Evolutionary conservation across 495 filamentous ascomycete genomes (phyloP), one percentile per base, ranked within the genome.

Genomic region (Annulohypoxylon bovei): DNA sequence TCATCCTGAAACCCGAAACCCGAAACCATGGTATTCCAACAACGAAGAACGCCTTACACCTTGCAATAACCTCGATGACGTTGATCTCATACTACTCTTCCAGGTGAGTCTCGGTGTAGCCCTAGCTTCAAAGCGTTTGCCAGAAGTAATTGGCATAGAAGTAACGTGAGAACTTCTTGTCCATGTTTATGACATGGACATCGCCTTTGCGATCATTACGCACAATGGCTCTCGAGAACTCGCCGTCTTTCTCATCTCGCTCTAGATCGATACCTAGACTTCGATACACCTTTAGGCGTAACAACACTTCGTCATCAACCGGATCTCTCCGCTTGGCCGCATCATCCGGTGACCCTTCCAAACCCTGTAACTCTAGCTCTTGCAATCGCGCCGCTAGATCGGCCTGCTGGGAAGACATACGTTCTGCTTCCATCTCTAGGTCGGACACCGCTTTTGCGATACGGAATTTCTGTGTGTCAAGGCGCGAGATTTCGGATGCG

Each of bases 91-190:
- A 56, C 52, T 8, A 14, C 28, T 12, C 20, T 8, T 20, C 18
- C 53, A 52, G 44, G 42, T 46, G 18, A 58, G n/a, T 16, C 25
- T 33, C 28, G 7, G 9, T 27, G 4, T 16, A 9, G 25, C 40
- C 35, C 67, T 72, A 78, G 18, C 78, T 77, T 80, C 85, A 93
- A 78, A 97, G 85, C n/a, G 86, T 92, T 74, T 91, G 87, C 95
- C 95, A 99, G 74, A 99, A 95, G 73, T 97, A 97, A 72, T 97
- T 95, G 23, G 94, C 91, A 76, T 99, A 98, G 77, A 96, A 98
- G 80, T 90, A 93, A 60, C 88, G 86, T 60, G 92, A 94, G 75
- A 97, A 93, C 79, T 94, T 97, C 52, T 91, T 87, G 74, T 98
- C 95, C 67, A 99, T 89, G 73, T 97, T 97, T 52, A 99, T 90